Evolutionary conservation across 805 yeast species (phyloP).

Genomic region (Metschnikowia koreensis): DNA sequence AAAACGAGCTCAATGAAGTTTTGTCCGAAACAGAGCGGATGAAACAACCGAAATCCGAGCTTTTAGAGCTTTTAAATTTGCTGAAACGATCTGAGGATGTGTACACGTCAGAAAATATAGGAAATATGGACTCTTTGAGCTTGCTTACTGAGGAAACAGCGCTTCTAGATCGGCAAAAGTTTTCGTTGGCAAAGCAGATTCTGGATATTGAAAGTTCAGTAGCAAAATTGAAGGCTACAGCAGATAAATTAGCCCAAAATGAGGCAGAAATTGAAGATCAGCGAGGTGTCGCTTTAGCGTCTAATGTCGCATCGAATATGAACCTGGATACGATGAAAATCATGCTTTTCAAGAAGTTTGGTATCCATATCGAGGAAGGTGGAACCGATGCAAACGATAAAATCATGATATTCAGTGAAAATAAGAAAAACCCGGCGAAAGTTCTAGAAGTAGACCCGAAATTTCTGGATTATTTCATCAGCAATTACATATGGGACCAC

Average conservation of each 20-base stretch:
- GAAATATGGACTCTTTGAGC: constrained; percentile 23
- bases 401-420: constrained; percentile 47
- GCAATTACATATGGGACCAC: constrained; percentile 79
- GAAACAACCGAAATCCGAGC: constrained; percentile 22
- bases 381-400: constrained; percentile 27
- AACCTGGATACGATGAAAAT: constrained; percentile 52
- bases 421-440: constrained; percentile 44
- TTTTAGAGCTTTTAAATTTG: constrained; percentile 20
- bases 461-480: constrained; percentile 64
- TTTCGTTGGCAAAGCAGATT: constrained; percentile 50
- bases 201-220: constrained; percentile 48
- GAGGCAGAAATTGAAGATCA: constrained; percentile 36
- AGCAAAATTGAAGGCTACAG: constrained; percentile 29
- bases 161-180: constrained; percentile 45
- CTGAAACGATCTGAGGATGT: constrained; percentile 21
- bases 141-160: constrained; percentile 26
- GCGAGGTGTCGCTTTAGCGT: constrained; percentile 28
- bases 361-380: constrained; percentile 46
- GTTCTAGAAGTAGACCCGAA: constrained; percentile 51
- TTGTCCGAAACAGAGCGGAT: constrained; percentile 22
- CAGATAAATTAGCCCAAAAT: constrained; percentile 37
- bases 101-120: background rate
- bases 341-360: constrained; percentile 59
- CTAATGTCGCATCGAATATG: constrained; percentile 33
- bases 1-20: constrained; percentile 15